Evolutionary conservation across 768 basidiomycete species (phyloP), one percentile per base, ranked within the genome.

Genomic region (Suillus spraguei): DNA sequence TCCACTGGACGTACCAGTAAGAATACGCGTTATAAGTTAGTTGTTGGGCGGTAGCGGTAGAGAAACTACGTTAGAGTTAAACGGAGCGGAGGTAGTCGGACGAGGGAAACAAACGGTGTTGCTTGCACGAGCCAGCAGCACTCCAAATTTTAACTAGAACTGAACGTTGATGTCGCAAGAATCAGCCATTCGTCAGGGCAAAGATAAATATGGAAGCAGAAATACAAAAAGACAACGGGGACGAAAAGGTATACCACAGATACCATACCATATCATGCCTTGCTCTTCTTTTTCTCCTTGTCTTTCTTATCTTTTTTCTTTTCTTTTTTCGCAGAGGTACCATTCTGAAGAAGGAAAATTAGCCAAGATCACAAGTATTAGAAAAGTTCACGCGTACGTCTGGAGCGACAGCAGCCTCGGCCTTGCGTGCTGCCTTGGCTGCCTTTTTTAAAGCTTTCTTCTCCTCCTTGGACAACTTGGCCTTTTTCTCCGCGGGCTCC

Each of bases 391-490:
- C 49, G 33, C 79, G 66, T 60, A 81, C 83, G 64, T 77, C 80
- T 28, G 55, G 2, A 22, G 67, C 81, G 22, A 60, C 62, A 1
- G 54, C 66, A 38, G 77, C 81, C 67, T 82, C 83, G 39, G 71
- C 77, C 74, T 85, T 87, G n/a, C 78, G 83, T 68, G 85, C 80
- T 69, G 85, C 82, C 78, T 91, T 91, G 73, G 84, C 83, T 50
- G 87, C 88, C 77, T 89, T 92, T 76, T 91, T 93, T 74, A 89
- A 75, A 20, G 90, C 89, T 80, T 91, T 92, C 82, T 92, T 92
- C 78, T 94, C 91, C 77, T 92, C 91, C 77, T 92, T 93, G 24
- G 88, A 88, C 55, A 91, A 69, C 79, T 92, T 92, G 63, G 82
- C 81, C 78, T 92, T 92, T 78, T 92, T 92, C 56, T 58, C 56